Base-by-base conservation (phyloP, 345 rosid species). In the Hibiscus syriacus region DNA sequence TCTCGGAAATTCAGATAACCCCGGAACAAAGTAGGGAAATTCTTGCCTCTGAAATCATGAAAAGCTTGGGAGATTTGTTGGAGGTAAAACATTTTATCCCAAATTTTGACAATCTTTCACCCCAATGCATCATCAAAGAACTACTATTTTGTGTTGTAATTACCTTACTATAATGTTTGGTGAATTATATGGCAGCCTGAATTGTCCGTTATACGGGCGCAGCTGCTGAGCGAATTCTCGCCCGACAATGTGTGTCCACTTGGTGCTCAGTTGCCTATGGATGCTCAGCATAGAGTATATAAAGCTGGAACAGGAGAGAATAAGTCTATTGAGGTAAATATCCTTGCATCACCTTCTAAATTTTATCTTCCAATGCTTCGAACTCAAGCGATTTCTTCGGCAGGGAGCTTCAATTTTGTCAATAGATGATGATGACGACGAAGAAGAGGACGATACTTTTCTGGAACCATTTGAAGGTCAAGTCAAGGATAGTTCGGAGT, bases 241-340 rank as follows among this genome's bases (percentile, higher is more conserved):
- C 97, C 98, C 1, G 98, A 91, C 67, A 96, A 91, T 68, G 83
- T 80, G 53, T 91, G 92, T 79, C 95, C 85, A 25, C 61, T 91
- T 67, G 97, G 94, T 75, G 72, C 85, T 70, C 88, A 79, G 66
- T 76, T 86, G 46, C 70, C 79, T 68, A 71, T 64, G 45, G 94
- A 84, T 71, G 74, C 83, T 64, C 79, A 76, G 1, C 76, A 70
- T 56, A 75, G 77, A 70, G 29, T 58, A 43, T 80, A 79, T 71
- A 82, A 78, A 66, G 79, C 72, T 55, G 71, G 70, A 48, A 56
- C 76, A 1, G 82, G 73, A 61, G 73, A 71, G 66, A 76, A 48
- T 71, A 75, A 70, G 71, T 73, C 75, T 73, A 16, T 25, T 4
- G 78, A 78, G 83, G 88, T 77, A 81, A 60, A 64, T 58, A 66